These are phyloP conservation scores for Lyophyllum atratum DNA, from an alignment of 768 basidiomycete species.

Conservation along the genomic window DNA sequence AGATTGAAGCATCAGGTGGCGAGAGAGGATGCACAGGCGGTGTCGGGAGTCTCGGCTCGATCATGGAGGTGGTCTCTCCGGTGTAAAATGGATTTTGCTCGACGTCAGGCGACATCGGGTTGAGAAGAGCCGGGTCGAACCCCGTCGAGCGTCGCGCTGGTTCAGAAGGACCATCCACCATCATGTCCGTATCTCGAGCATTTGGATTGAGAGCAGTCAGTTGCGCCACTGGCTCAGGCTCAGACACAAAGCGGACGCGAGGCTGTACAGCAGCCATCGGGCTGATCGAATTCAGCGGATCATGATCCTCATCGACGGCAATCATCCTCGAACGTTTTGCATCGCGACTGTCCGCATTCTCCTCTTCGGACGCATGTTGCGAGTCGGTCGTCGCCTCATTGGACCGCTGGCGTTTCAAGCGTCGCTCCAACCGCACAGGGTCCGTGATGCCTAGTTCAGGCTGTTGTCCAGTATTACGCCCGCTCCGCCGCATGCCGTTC, in stretches of 20 bases:
- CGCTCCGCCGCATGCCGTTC: constrained; percentile 67
- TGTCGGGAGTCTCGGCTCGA: constrained; percentile 1
- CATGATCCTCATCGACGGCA: constrained; percentile 46
- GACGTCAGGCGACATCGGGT: constrained; percentile 42
- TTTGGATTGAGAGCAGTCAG: background rate
- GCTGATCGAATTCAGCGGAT: constrained; percentile 46
- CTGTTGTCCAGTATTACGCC: constrained; percentile 69
- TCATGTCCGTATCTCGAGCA: constrained; percentile 30
- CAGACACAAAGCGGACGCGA: constrained; percentile 54
- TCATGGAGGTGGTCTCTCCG: constrained; percentile 6
- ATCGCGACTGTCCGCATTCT: constrained; percentile 46
- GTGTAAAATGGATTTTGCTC: constrained; percentile 22
- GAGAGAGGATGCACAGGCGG: constrained; percentile 6
- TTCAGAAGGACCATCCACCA: constrained; percentile 33
- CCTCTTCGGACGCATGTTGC: constrained; percentile 56
- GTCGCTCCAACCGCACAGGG: constrained; percentile 71
- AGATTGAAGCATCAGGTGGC: constrained; percentile 20
- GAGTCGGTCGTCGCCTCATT: constrained; percentile 54
- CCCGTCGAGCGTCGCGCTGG: constrained; percentile 36
- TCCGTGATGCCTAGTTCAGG: constrained; percentile 77
- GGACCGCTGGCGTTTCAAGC: constrained; percentile 70
- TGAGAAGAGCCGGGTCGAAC: constrained; percentile 55
- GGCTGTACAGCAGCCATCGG: constrained; percentile 35
- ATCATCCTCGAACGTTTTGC: constrained; percentile 59
- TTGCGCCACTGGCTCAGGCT: constrained; percentile 24